phyloP scores from a whole-genome alignment of 2,329 filamentous ascomycete genomes.

The Coleophoma cylindrospora region DNA sequence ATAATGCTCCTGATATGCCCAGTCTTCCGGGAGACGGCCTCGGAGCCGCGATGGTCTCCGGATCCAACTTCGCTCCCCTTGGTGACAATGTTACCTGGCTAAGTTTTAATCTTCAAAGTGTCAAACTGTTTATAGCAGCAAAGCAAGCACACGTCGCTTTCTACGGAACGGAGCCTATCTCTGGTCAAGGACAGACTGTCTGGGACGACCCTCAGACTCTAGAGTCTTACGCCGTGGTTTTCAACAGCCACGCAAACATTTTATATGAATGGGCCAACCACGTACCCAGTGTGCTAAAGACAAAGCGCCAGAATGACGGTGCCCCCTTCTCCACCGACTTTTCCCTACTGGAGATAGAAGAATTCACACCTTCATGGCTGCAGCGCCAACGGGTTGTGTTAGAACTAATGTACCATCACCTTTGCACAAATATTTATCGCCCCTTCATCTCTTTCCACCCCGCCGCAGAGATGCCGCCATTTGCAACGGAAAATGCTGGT shows the following conservation, averaged over 20 bases:
- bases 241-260: constrained; percentile 18
- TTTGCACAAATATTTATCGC: constrained; percentile 32
- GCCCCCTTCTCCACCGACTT: constrained; percentile 32
- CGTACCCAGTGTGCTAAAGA: constrained; percentile 34
- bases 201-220: constrained; percentile 24
- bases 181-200: constrained; percentile 16
- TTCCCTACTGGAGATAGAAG: constrained; percentile 25
- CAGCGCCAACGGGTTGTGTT: constrained; percentile 36
- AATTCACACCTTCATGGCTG: constrained; percentile 34
- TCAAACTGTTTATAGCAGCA: constrained; percentile 25
- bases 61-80: constrained; percentile 21
- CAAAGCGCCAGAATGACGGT: constrained; percentile 25
- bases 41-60: constrained; percentile 19
- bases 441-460: constrained; percentile 32
- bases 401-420: constrained; percentile 37
- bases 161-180: constrained; percentile 18
- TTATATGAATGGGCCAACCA: constrained; percentile 27
- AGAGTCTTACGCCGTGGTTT: constrained; percentile 24
- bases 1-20: constrained; percentile 22
- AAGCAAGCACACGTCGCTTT: constrained; percentile 25
- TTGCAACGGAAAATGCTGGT: constrained; percentile 22
- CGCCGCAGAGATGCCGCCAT: constrained; percentile 7
- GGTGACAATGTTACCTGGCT: constrained; percentile 27
- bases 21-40: constrained; percentile 27
- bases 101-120: constrained; percentile 23